Percentiles rank a stretch among this genome's conserved stretches.
phyloP scores from a whole-genome alignment of 139 green algal species.

The Tetraselmis chui region DNA sequence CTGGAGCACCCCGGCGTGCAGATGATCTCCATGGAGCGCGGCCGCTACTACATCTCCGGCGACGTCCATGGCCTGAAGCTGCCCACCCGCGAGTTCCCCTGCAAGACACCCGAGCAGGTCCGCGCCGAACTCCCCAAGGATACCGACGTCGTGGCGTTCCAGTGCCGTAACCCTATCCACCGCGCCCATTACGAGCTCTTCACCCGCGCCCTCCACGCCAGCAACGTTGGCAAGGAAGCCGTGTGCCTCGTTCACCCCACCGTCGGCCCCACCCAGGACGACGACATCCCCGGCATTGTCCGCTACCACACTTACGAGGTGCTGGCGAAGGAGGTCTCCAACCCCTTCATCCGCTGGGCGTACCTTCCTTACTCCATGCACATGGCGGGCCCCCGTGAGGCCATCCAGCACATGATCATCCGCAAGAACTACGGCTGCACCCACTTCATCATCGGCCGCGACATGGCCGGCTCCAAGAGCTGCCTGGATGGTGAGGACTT shows the following conservation, averaged over 20 bases:
- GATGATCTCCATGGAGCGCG: slow-evolving; percentile 87
- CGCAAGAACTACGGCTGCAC: slow-evolving; percentile 94
- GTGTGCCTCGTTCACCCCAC: slow-evolving; percentile 88
- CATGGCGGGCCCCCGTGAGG: slow-evolving; percentile 87
- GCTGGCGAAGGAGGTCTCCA: slow-evolving; percentile 75
- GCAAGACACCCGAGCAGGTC: slow-evolving; percentile 65
- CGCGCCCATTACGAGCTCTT: slow-evolving; percentile 91
- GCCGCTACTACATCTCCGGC: slow-evolving; percentile 70
- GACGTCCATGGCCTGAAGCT: slow-evolving; percentile 53
- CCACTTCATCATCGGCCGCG: slow-evolving; percentile 93
- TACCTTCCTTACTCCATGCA: slow-evolving; percentile 96
- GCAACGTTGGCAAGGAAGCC: slow-evolving; percentile 58
- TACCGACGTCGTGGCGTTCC: slow-evolving; percentile 85
- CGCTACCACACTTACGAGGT: slow-evolving; percentile 90
- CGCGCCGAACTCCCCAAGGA: slow-evolving; percentile 58
- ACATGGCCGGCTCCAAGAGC: slow-evolving; percentile 91
- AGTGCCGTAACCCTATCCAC: slow-evolving; percentile 94
- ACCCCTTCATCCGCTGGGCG: slow-evolving; percentile 77
- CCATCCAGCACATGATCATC: slow-evolving; percentile 94
- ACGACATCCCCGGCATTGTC: slow-evolving; percentile 10
- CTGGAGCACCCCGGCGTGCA: slow-evolving; percentile 91
- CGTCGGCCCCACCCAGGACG: slow-evolving; percentile 77
- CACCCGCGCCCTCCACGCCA: slow-evolving; percentile 71
- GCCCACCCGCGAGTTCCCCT: slow-evolving; percentile 79
- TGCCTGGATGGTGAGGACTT: slow-evolving; percentile 81